Conservation (phyloP, 2,329 filamentous ascomycete species). For the Cercospora brassicicola region DNA sequence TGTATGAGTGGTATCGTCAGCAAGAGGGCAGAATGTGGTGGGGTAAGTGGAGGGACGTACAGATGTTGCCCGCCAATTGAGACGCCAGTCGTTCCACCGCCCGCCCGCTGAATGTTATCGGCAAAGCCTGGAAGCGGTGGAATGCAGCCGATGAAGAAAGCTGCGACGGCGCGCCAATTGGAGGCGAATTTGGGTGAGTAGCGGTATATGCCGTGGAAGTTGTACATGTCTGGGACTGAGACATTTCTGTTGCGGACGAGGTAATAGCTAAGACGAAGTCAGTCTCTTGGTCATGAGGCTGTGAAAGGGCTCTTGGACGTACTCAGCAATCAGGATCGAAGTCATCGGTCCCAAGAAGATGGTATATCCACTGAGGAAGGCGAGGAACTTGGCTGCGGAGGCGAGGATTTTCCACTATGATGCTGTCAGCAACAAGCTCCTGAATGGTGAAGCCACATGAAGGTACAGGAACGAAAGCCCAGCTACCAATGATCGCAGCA, state of each 20-base stretch:
- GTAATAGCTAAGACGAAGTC: slow-evolving; percentile 48
- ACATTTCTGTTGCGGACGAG: slow-evolving; percentile 52
- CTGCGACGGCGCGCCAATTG: slow-evolving; percentile 60
- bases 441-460: too few species aligned
- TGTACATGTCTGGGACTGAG: slow-evolving; percentile 55
- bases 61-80: slow-evolving; percentile 52
- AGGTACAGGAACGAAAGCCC: slow-evolving; percentile 39
- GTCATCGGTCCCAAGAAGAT: slow-evolving; percentile 66
- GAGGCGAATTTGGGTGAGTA: slow-evolving; percentile 50
- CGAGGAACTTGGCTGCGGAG: slow-evolving; percentile 40
- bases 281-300: not conserved
- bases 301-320: not conserved
- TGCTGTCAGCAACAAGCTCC: not conserved
- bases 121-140: slow-evolving; percentile 59
- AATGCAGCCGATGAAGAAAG: slow-evolving; percentile 58
- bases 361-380: slow-evolving; percentile 62
- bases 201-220: slow-evolving; percentile 52
- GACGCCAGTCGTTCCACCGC: slow-evolving; percentile 41
- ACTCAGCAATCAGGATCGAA: slow-evolving; percentile 59
- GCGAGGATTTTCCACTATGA: slow-evolving; percentile 40
- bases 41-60: not conserved
- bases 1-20: not conserved
- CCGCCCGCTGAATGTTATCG: slow-evolving; percentile 41
- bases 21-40: too few species aligned
- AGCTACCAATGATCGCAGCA: slow-evolving; percentile 41